Evolutionary conservation across 1,139 yeast species (phyloP), one percentile per base, ranked within the genome.

Genomic region (Taphrina populina): DNA sequence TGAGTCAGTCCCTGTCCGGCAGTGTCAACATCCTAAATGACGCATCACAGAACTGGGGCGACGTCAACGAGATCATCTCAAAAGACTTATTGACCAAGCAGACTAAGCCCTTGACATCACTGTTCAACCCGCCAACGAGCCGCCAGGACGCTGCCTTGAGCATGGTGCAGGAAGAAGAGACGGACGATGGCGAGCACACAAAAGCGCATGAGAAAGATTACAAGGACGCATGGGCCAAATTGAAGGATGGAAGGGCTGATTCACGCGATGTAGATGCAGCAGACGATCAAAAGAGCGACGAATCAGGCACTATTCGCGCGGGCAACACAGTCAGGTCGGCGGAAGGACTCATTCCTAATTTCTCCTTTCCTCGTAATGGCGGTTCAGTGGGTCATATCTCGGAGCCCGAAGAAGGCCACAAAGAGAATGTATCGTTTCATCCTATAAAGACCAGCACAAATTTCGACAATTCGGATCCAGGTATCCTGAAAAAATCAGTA

Each of bases 1-100:
- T 19, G 20, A 24, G 33, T n/a, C 36, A 24, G 17, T 49, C 54
- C 5, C 46, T 49, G 20, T 49, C 54, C 7, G 54, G 54, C 33
- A 49, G 54, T 30, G 39, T 49, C 39, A 49, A 39, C 39, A 41
- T 49, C 1, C 41, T 49, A 11, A 33, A 40, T 17, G 54, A 49
- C 39, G 39, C 21, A 10, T 17, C 54, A 15, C 46, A 30, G 29
- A 49, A 49, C 6, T 49, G 54, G 54, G 23, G 17, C 40, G 39
- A 49, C 17, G 36, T 49, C 10, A 32, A 39, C 23, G 13, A 24
- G 21, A 33, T 49, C 19, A 40, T 26, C 26, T 21, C 39, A 17
- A 40, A 34, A 7, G 54, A 49, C n/a, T 27, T 49, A n/a, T 32
- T 49, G 23, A 49, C 54, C 11, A 49, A 49, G 17, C 40, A 40